phyloP scores from a whole-genome alignment of 129 eudicot species.

The Artemisia tridentata region DNA sequence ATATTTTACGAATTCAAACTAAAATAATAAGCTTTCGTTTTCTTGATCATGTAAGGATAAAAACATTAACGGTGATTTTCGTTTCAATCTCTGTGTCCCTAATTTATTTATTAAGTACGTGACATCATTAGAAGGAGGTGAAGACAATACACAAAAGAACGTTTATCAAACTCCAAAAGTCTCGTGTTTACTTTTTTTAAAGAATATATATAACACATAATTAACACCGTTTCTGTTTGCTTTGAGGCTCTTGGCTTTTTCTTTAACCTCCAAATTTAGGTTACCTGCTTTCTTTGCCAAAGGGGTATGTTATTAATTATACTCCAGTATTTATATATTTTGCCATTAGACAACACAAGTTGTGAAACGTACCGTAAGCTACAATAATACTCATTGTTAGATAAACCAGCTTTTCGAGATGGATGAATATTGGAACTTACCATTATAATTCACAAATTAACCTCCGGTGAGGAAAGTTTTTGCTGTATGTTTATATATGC shows the following conservation, averaged over 20 bases:
- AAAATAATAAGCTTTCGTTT: conserved; percentile 4
- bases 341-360: too few relatives aligned
- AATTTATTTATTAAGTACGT: conserved; percentile 6
- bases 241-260: conserved; percentile 18
- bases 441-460: too few relatives aligned
- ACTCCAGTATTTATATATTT: neutral
- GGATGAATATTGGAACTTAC: too few relatives aligned
- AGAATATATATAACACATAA: neutral
- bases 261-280: conserved; percentile 13
- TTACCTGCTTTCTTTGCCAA: conserved; percentile 1
- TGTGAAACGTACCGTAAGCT: too few relatives aligned
- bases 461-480: too few relatives aligned
- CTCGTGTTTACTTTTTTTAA: neutral
- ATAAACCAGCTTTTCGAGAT: too few relatives aligned
- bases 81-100: neutral
- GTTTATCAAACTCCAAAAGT: neutral
- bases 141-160: conserved; percentile 13
- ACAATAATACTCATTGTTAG: too few relatives aligned
- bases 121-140: conserved; percentile 18
- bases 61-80: conserved; percentile 16
- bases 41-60: conserved; percentile 19
- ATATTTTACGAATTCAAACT: neutral
- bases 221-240: conserved; percentile 11
- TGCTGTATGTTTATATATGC: too few relatives aligned
- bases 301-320: neutral